These are phyloP conservation scores for Leptodontidium sp. DNA, from an alignment of 2,329 filamentous ascomycete species.

Conservation along the genomic window DNA sequence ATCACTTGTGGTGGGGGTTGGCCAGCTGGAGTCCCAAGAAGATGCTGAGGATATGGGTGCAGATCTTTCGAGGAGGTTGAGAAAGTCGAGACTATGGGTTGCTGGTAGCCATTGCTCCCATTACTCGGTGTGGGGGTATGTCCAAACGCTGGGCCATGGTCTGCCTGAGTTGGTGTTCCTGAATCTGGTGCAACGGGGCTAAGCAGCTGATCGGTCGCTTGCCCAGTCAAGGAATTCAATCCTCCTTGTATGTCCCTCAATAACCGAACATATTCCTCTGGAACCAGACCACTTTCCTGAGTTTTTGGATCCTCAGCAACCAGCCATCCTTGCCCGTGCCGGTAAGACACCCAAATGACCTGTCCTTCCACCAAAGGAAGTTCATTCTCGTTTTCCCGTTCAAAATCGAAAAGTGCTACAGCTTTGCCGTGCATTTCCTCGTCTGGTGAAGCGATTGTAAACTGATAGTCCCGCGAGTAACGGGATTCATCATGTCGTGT, in stretches of 20 bases:
- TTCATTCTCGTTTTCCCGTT: conserved; percentile 95
- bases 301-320: conserved; percentile 96
- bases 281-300: conserved; percentile 91
- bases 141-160: conserved; percentile 58
- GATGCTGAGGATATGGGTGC: conserved; percentile 72
- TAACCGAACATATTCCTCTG: conserved; percentile 94
- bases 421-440: conserved; percentile 98
- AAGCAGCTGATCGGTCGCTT: conserved; percentile 59
- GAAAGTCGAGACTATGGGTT: conserved; percentile 73
- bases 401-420: conserved; percentile 94
- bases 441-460: conserved; percentile 93
- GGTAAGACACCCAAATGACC: conserved; percentile 94
- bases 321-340: conserved; percentile 96
- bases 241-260: conserved; percentile 94
- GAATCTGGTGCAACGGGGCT: conserved; percentile 62
- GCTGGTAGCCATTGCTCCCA: conserved; percentile 69
- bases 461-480: conserved; percentile 91
- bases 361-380: conserved; percentile 92
- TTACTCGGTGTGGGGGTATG: conserved; percentile 55
- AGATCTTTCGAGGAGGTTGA: conserved; percentile 76
- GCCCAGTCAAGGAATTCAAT: conserved; percentile 74
- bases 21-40: conserved; percentile 67
- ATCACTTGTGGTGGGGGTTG: conserved; percentile 71
- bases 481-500: conserved; percentile 74
- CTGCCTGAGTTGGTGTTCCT: conserved; percentile 68